A percentile compares a stretch with the other conserved stretches of the same genome.
Conservation (phyloP, 1,284 basidiomycete genomes). For the Trametes polyzona region DNA sequence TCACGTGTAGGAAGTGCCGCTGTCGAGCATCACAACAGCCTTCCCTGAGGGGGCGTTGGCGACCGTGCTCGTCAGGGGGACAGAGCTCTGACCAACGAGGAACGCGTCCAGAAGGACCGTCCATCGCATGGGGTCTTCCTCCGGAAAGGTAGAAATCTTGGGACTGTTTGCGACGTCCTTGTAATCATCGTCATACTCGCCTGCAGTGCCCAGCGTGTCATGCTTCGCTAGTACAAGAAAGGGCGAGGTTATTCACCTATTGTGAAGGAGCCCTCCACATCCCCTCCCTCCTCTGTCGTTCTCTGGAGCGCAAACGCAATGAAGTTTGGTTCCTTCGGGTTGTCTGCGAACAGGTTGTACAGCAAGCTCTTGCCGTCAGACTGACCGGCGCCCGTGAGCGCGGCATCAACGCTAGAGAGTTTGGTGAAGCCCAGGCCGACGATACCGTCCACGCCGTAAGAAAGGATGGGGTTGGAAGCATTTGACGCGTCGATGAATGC, state of each 20-base stretch:
- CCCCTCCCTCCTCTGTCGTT: conserved; percentile 50
- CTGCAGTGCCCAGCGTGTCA: conserved; percentile 35
- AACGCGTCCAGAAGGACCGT: conserved; percentile 73
- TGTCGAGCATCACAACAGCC: conserved; percentile 75
- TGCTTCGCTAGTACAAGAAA: too few species aligned
- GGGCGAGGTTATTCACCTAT: conserved; percentile 51
- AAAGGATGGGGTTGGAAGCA: conserved; percentile 71
- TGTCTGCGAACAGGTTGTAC: conserved; percentile 72
- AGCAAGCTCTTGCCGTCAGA: conserved; percentile 68
- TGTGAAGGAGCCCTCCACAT: conserved; percentile 67
- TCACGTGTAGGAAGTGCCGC: conserved; percentile 78
- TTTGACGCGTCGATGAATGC: conserved; percentile 66
- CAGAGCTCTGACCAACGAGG: conserved; percentile 55
- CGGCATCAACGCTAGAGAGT: conserved; percentile 67
- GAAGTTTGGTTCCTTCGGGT: conserved; percentile 73
- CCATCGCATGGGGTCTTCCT: conserved; percentile 65
- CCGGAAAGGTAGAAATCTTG: conserved; percentile 73
- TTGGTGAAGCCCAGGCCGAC: conserved; percentile 78
- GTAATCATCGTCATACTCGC: conserved; percentile 69
- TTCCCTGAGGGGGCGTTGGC: conserved; percentile 61
- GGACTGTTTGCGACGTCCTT: conserved; percentile 54
- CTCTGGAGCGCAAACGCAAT: conserved; percentile 75
- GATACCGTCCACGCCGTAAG: conserved; percentile 74
- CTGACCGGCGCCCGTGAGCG: conserved; percentile 58
- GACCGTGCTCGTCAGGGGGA: conserved; percentile 59